Conservation (phyloP, 129 eudicot species). For the Deinandra increscens region DNA sequence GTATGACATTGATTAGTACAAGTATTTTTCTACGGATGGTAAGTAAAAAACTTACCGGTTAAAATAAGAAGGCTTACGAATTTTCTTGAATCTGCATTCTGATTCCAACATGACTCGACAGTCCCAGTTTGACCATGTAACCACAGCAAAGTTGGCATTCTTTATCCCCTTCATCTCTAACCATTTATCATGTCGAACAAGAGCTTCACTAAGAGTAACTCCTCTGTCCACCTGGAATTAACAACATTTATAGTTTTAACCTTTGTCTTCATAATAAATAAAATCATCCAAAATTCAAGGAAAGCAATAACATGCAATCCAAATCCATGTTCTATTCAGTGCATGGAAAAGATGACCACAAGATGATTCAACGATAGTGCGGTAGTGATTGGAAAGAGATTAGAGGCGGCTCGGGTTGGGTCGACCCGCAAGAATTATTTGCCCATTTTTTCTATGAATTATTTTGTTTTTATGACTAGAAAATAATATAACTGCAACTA, state of each 20-base stretch:
- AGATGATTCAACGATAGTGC: not conserved
- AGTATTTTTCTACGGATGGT: not conserved
- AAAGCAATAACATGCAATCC: too few relatives aligned
- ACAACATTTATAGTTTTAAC: not conserved
- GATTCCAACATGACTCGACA: conserved; percentile 95
- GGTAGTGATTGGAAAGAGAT: not conserved
- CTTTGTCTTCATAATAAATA: not conserved
- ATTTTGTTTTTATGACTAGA: too few relatives aligned
- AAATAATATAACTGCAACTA: too few relatives aligned
- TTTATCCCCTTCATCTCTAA: conserved; percentile 84
- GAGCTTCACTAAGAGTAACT: conserved; percentile 80
- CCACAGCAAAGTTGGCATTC: conserved; percentile 85
- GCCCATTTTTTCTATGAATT: too few relatives aligned
- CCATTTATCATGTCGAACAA: conserved; percentile 84
- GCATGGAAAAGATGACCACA: not conserved
- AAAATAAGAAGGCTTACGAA: conserved; percentile 89
- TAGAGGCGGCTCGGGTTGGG: not conserved
- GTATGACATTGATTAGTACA: not conserved
- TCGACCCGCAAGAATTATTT: too few relatives aligned
- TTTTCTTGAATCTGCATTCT: conserved; percentile 87
- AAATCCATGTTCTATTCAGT: not conserved
- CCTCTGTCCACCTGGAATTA: conserved; percentile 80
- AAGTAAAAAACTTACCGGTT: conserved; percentile 47
- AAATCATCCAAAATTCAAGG: not conserved
- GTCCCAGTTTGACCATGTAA: conserved; percentile 99